Evolutionary conservation across 2,329 filamentous ascomycete genomes (phyloP).

Genomic region (Hypoxylon sp.): DNA sequence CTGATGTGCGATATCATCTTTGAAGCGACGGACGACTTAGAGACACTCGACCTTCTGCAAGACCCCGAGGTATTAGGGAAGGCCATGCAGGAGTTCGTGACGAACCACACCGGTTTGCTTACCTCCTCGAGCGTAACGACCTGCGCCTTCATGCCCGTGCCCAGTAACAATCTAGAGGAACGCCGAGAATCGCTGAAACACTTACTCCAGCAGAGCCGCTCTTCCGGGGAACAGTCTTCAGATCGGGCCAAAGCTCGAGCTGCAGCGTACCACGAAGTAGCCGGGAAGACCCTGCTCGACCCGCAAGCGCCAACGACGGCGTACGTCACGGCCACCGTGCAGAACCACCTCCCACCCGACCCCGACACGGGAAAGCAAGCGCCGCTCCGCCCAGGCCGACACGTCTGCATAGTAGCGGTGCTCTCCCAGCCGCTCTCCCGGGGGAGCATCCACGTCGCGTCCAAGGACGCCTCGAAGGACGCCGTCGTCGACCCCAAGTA

Average conservation of each 20-base stretch:
- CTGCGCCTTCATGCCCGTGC: conserved; percentile 38
- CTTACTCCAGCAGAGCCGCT: conserved; percentile 19
- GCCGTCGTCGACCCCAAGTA: conserved; percentile 39
- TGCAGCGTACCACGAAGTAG: conserved; percentile 25
- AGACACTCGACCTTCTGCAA: conserved; percentile 35
- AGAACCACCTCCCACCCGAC: conserved; percentile 20
- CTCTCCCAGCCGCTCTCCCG: conserved; percentile 37
- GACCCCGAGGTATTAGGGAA: conserved; percentile 24
- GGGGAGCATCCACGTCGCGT: conserved; percentile 37
- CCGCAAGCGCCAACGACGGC: conserved; percentile 22
- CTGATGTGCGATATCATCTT: conserved; percentile 27
- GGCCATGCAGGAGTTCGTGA: conserved; percentile 37
- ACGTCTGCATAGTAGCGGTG: conserved; percentile 25
- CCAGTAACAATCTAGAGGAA: neutral
- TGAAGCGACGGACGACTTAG: conserved; percentile 29
- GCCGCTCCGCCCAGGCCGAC: conserved; percentile 20
- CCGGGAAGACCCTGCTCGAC: conserved; percentile 31
- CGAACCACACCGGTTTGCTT: conserved; percentile 28
- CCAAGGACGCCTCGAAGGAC: conserved; percentile 5
- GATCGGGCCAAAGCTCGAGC: neutral
- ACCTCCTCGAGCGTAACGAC: conserved; percentile 33
- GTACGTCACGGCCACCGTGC: conserved; percentile 28
- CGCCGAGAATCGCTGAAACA: conserved; percentile 15
- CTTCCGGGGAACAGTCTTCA: neutral
- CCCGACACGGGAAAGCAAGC: conserved; percentile 17